Evolutionary conservation across 1,284 basidiomycete species (phyloP), one percentile per base, ranked within the genome.

Genomic region (Ceraceosorus guamensis): DNA sequence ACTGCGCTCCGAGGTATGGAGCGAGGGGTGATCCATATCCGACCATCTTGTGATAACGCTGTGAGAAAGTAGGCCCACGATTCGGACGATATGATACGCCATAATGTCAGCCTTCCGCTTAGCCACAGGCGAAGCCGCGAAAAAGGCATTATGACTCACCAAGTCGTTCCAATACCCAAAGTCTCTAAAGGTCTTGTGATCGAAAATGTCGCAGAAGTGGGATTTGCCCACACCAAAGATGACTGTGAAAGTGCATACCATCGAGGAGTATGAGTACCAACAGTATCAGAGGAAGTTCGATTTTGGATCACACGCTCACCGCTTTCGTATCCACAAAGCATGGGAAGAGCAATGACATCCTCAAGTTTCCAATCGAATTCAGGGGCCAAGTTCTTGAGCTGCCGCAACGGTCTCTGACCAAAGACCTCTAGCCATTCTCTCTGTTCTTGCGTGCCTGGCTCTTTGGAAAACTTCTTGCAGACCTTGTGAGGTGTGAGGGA

Each of bases 301-400:
- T 3, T 24, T 24, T 24, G 24, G 24, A 24, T 24, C 24, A 24
- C 24, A 24, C 24, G 3, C 24, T 24, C 24, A 24, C 24, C 24
- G 24, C 24, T 68, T 58, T 79, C 78, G 62, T 79, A 79, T 1
- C 78, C 79, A 65, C 76, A 62, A 44, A 77, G 66, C 77, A 79
- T 78, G 49, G 71, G 77, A 7, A 50, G 11, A 2, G 53, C 46
- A 33, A 78, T 68, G 33, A 79, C 66, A 57, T 79, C 78, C 37
- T 70, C 59, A 24, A 79, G 56, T 31, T 68, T 57, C n/a, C 67
- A 66, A 7, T 65, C 61, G 39, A 76, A 55, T n/a, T 35, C 13
- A 1, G 57, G 56, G 11, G 73, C 69, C 39, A 67, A 44, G 0
- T 50, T 44, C 6, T 57, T 50, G 5, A 79, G 48, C 46, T 78